Evolutionary conservation across 805 yeast genomes (phyloP).

Genomic region (Ogataea trehalophila): DNA sequence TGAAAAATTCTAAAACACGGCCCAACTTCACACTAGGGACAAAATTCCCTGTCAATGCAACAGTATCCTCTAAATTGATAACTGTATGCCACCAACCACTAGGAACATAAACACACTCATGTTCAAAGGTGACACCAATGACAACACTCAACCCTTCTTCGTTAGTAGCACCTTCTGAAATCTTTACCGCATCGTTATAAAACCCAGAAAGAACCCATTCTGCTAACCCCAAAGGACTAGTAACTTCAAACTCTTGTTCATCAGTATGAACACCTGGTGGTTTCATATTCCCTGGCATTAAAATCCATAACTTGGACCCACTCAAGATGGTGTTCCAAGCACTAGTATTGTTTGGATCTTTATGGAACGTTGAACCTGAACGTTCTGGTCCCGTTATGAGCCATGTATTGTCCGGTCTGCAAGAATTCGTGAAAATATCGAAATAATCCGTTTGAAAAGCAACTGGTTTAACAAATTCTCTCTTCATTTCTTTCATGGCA

Average conservation of each 20-base stretch:
- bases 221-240: constrained; percentile 87
- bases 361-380: constrained; percentile 87
- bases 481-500: constrained; percentile 55
- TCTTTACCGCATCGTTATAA: constrained; percentile 58
- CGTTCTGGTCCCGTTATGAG: constrained; percentile 76
- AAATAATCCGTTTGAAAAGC: constrained; percentile 60
- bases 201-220: constrained; percentile 88
- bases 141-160: constrained; percentile 38
- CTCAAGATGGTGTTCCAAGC: constrained; percentile 84
- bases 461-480: constrained; percentile 51
- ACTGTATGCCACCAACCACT: constrained; percentile 98
- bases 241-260: constrained; percentile 77
- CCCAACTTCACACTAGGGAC: constrained; percentile 62
- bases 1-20: constrained; percentile 62
- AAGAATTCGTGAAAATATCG: constrained; percentile 36
- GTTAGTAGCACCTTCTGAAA: constrained; percentile 34
- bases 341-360: constrained; percentile 85
- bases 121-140: constrained; percentile 73
- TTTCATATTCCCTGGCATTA: constrained; percentile 70
- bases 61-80: constrained; percentile 75
- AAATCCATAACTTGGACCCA: constrained; percentile 81
- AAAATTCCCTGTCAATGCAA: constrained; percentile 87
- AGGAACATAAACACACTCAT: constrained; percentile 86
- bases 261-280: constrained; percentile 88
- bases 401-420: constrained; percentile 93